Conservation (phyloP, 768 basidiomycete species). For the Lentinula sp. region DNA sequence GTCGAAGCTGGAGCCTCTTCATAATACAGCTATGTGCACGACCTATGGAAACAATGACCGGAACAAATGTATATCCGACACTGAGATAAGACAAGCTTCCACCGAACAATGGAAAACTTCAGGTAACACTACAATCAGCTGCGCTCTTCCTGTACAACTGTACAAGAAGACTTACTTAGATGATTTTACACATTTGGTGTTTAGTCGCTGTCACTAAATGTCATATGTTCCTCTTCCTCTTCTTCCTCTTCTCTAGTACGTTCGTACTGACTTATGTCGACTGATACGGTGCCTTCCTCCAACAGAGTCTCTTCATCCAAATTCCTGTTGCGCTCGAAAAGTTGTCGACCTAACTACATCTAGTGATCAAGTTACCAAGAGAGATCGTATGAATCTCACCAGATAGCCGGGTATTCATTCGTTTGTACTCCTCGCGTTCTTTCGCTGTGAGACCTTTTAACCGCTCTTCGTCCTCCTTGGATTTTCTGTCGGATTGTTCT, state of each 20-base stretch:
- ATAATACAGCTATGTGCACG: too few relatives aligned
- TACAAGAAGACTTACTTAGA: background rate
- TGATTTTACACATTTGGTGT: background rate
- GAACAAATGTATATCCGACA: too few relatives aligned
- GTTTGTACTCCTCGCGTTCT: constrained; percentile 79
- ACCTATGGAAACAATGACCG: too few relatives aligned
- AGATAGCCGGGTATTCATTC: constrained; percentile 49
- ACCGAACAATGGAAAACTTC: too few relatives aligned
- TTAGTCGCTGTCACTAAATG: constrained; percentile 86
- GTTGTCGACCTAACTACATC: constrained; percentile 67
- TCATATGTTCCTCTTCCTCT: constrained; percentile 62
- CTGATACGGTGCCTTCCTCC: constrained; percentile 83
- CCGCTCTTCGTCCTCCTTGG: constrained; percentile 69
- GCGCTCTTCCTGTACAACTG: background rate
- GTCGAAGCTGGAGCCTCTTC: too few relatives aligned
- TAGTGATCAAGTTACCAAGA: background rate
- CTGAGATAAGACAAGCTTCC: background rate
- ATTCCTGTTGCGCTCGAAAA: constrained; percentile 80
- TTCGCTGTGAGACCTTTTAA: constrained; percentile 16
- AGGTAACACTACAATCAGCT: background rate
- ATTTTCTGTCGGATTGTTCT: constrained; percentile 52
- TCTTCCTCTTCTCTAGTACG: constrained; percentile 51
- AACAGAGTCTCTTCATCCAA: constrained; percentile 76
- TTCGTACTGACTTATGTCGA: constrained; percentile 88
- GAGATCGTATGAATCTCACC: constrained; percentile 40